Percentiles rank a stretch among this genome's conserved stretches.
These are phyloP conservation scores for Clarkia xantiana DNA, from an alignment of 345 rosid species.

Conservation along the genomic window DNA sequence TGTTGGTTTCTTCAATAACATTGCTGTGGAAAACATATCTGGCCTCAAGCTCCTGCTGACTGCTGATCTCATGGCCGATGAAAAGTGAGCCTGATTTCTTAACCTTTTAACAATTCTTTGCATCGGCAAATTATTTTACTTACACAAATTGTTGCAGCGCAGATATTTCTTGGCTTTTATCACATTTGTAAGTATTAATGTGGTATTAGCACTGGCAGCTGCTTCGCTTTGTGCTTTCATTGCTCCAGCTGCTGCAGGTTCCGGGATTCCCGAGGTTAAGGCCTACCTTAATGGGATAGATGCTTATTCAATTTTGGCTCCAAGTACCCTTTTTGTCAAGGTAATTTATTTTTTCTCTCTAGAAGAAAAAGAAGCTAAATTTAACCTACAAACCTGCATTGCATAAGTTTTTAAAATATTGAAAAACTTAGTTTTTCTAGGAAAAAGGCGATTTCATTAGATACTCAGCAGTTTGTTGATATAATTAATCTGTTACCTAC, in stretches of 20 bases:
- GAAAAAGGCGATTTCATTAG: too few species aligned
- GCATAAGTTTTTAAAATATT: too few species aligned
- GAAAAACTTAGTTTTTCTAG: too few species aligned
- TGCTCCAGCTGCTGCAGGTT: slow-evolving; percentile 39
- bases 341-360: slow-evolving; percentile 8
- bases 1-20: slow-evolving; percentile 23
- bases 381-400: too few species aligned
- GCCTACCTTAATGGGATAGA: slow-evolving; percentile 42
- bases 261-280: slow-evolving; percentile 42
- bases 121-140: neutral
- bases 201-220: slow-evolving; percentile 20
- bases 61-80: slow-evolving; percentile 13
- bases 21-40: slow-evolving; percentile 27
- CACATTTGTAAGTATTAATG: slow-evolving; percentile 20
- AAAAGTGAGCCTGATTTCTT: slow-evolving; percentile 14
- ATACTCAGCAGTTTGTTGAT: too few species aligned
- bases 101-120: neutral
- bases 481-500: too few species aligned
- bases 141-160: slow-evolving; percentile 12
- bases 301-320: slow-evolving; percentile 29
- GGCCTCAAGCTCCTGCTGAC: slow-evolving; percentile 30
- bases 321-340: slow-evolving; percentile 36
- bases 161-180: slow-evolving; percentile 27
- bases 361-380: too few species aligned
- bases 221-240: slow-evolving; percentile 27